Evolutionary conservation across 23 red algal species (phyloP).

Genomic region (Cyanidium caldarium): DNA sequence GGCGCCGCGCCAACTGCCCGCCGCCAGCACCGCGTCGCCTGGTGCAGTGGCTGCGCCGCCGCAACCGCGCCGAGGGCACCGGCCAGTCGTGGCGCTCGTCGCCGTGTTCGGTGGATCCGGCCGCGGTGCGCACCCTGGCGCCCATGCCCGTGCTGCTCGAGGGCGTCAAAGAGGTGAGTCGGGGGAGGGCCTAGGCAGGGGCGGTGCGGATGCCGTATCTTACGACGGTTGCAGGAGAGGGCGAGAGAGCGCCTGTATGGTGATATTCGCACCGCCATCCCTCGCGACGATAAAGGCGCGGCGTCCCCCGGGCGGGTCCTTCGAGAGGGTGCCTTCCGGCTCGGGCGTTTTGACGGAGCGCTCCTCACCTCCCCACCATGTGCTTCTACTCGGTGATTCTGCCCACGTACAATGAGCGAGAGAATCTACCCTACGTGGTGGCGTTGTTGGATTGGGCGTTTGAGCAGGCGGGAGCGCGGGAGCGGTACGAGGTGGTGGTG

Average conservation of each 20-base stretch:
- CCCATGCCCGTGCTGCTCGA: neutral
- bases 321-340: too few species aligned
- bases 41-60: neutral
- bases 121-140: neutral
- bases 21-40: neutral
- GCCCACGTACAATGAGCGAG: constrained; percentile 93
- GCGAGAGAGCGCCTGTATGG: too few species aligned
- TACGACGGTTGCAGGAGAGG: too few species aligned
- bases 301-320: too few species aligned
- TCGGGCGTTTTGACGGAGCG: too few species aligned
- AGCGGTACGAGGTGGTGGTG: constrained; percentile 64
- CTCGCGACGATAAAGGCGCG: too few species aligned
- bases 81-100: neutral
- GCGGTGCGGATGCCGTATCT: too few species aligned
- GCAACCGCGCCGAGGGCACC: neutral
- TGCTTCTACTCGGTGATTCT: constrained; percentile 59
- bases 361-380: too few species aligned
- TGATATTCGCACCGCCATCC: too few species aligned
- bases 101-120: neutral
- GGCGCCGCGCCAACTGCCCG: neutral
- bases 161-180: neutral
- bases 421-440: constrained; percentile 88
- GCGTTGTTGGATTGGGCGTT: constrained; percentile 18
- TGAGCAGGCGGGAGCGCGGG: constrained; percentile 10
- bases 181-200: too few species aligned